Percentiles rank a stretch among this genome's conserved stretches.
These are phyloP conservation scores for Exophiala aquamarina DNA, from an alignment of 2,329 filamentous ascomycete species.

Conservation along the genomic window DNA sequence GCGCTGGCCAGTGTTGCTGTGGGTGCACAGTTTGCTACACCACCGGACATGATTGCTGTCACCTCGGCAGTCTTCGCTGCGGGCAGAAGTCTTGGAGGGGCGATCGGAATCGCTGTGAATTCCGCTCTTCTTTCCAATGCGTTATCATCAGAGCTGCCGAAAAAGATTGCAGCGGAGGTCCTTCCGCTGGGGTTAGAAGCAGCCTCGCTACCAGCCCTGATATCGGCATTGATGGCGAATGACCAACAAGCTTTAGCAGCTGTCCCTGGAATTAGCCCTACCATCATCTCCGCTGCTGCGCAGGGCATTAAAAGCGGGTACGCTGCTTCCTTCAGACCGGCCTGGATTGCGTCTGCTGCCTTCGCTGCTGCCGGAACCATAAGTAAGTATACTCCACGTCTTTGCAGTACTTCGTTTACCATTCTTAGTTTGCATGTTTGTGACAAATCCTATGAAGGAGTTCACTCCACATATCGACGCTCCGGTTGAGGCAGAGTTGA, in stretches of 20 bases:
- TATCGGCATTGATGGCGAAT: slow-evolving; percentile 4
- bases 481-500: slow-evolving; percentile 4
- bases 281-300: slow-evolving; percentile 10
- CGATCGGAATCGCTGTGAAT: slow-evolving; percentile 12
- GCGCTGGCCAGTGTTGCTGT: slow-evolving; percentile 11
- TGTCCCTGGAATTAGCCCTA: slow-evolving; percentile 13
- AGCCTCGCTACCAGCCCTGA: neutral
- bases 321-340: slow-evolving; percentile 4
- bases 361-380: slow-evolving; percentile 9
- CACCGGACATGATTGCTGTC: slow-evolving; percentile 15
- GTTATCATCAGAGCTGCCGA: slow-evolving; percentile 1
- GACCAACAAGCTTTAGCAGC: slow-evolving; percentile 1
- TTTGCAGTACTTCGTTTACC: neutral
- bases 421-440: slow-evolving; percentile 9
- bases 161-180: slow-evolving; percentile 5
- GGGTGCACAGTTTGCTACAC: slow-evolving; percentile 11
- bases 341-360: slow-evolving; percentile 15
- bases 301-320: slow-evolving; percentile 10
- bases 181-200: slow-evolving; percentile 12
- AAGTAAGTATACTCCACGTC: slow-evolving; percentile 2
- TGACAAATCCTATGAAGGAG: slow-evolving; percentile 10
- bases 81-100: slow-evolving; percentile 9
- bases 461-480: slow-evolving; percentile 16
- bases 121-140: slow-evolving; percentile 13
- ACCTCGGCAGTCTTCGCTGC: slow-evolving; percentile 10